phyloP scores from a whole-genome alignment of 1,139 yeast genomes.

The Zygoascus meyerae region DNA sequence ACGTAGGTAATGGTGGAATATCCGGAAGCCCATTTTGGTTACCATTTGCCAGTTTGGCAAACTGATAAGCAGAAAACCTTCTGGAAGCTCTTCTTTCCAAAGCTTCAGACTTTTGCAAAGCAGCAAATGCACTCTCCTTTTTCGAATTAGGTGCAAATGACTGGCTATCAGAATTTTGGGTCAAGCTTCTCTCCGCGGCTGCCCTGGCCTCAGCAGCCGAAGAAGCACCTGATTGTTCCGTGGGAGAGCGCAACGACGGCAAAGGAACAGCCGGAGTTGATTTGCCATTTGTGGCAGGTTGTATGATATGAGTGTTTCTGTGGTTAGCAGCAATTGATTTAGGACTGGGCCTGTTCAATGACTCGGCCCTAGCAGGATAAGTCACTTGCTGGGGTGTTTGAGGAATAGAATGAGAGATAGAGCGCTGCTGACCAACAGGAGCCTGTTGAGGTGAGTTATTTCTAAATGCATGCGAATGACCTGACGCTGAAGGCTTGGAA shows the following conservation, averaged over 20 bases:
- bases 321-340: too few species aligned
- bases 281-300: too few species aligned
- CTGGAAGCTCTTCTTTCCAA: constrained; percentile 88
- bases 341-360: constrained; percentile 6
- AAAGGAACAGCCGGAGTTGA: too few species aligned
- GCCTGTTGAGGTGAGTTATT: not conserved
- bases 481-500: not conserved
- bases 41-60: constrained; percentile 63
- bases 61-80: constrained; percentile 88
- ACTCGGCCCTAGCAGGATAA: constrained; percentile 17
- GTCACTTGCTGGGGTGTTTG: constrained; percentile 9
- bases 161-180: not conserved
- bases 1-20: constrained; percentile 29
- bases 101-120: constrained; percentile 73
- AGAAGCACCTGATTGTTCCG: not conserved
- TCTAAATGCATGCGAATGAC: not conserved
- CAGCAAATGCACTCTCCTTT: constrained; percentile 55
- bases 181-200: not conserved
- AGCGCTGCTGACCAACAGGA: not conserved
- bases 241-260: too few species aligned
- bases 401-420: constrained; percentile 7
- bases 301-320: too few species aligned
- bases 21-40: constrained; percentile 25
- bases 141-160: constrained; percentile 9
- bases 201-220: not conserved